Evolutionary conservation across 2,329 filamentous ascomycete genomes (phyloP), one percentile per base, ranked within the genome.

Genomic region (Rhinocladiella similis): DNA sequence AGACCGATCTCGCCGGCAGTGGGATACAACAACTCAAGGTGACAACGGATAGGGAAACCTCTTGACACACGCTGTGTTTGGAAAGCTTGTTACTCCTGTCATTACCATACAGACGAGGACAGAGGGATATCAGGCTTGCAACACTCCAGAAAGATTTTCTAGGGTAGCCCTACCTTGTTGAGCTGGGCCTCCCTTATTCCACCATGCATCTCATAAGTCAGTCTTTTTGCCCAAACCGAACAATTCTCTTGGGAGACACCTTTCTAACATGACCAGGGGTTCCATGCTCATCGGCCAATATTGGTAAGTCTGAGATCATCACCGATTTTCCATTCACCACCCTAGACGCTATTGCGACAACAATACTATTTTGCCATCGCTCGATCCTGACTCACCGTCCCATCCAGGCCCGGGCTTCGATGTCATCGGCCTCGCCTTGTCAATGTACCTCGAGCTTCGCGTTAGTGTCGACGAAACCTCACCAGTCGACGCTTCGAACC

Each of bases 211-310:
- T 61, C 14, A 64, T 64, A 45, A 64, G 62, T 64, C 35, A 42
- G 61, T 61, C 19, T 27, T 29, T n/a, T 22, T 12, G 19, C 18
- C 29, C 19, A 5, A 50, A 3, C 6, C 6, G 20, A 48, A 19
- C 29, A 33, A 33, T 9, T 7, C 10, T 33, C 29, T 12, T 3
- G 10, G 29, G 10, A 33, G 10, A 3, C 6, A 33, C 6, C 22
- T 18, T 39, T 19, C 50, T 59, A 48, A 59, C 49, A 12, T 47
- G 36, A 47, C 1, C 38, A 66, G 63, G 61, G 61, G 62, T 66
- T 6, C 93, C 93, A 63, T 95, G 90, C 78, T 97, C 93, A 59
- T 97, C 92, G 60, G 93, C 93, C 77, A 97, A 97, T 80, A 97
- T 97, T 70, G 93, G 80, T 77, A 70, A 56, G 63, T 57, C 46